Percentiles rank a stretch among this genome's conserved stretches.
Conservation (phyloP, 2,329 filamentous ascomycete genomes). For the Botrytis elliptica region DNA sequence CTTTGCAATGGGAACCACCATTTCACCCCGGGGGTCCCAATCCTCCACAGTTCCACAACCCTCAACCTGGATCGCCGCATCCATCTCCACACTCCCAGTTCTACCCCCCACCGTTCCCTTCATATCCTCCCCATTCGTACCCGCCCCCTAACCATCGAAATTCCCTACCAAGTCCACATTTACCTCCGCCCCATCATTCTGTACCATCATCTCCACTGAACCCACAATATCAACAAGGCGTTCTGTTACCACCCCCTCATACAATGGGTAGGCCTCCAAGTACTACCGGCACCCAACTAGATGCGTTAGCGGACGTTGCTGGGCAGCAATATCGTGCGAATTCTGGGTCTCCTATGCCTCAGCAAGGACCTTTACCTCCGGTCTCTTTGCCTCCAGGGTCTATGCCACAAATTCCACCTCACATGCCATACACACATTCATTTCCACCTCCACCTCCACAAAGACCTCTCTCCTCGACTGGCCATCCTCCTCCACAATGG, state of each 20-base stretch:
- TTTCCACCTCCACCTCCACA: conserved; percentile 31
- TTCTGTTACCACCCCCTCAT: conserved; percentile 35
- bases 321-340: conserved; percentile 38
- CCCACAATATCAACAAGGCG: conserved; percentile 26
- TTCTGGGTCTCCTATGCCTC: conserved; percentile 33
- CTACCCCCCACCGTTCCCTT: conserved; percentile 20
- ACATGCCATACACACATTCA: conserved; percentile 25
- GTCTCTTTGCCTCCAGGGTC: conserved; percentile 13
- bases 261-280: conserved; percentile 25
- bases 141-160: conserved; percentile 26
- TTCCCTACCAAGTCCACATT: conserved; percentile 33
- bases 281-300: conserved; percentile 34
- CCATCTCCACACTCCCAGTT: conserved; percentile 20
- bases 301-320: conserved; percentile 37
- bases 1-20: conserved; percentile 35
- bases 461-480: conserved; percentile 30
- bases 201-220: conserved; percentile 39
- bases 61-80: conserved; percentile 22
- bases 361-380: conserved; percentile 28
- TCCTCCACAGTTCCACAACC: conserved; percentile 21
- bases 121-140: conserved; percentile 25
- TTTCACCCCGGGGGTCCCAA: conserved; percentile 28
- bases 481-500: conserved; percentile 30
- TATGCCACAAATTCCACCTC: conserved; percentile 13
- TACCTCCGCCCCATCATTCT: conserved; percentile 35